A percentile compares a stretch with the other conserved stretches of the same genome.
phyloP scores from a whole-genome alignment of 805 yeast species.

The Sugiyamaella marilandica region DNA sequence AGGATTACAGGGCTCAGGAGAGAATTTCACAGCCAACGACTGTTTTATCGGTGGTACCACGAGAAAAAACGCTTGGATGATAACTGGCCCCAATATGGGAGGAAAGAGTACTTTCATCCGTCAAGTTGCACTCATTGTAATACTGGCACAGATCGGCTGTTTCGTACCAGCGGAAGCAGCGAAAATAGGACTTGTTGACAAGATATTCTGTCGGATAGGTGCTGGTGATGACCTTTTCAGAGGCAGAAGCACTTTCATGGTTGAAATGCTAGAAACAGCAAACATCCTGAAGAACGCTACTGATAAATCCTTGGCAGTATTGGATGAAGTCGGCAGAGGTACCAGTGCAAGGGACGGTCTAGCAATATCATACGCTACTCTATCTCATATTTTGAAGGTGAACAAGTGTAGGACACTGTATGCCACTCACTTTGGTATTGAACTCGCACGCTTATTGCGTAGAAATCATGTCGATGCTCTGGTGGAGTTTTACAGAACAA shows the following conservation, averaged over 20 bases:
- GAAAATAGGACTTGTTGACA: constrained; percentile 65
- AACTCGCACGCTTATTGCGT: constrained; percentile 41
- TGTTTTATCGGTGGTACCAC: constrained; percentile 29
- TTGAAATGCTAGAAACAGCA: constrained; percentile 84
- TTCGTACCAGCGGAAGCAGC: constrained; percentile 65
- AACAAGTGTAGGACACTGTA: constrained; percentile 72
- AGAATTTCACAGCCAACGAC: constrained; percentile 46
- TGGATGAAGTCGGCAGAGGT: constrained; percentile 89
- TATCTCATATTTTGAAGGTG: constrained; percentile 47
- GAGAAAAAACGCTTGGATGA: constrained; percentile 43
- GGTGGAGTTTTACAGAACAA: constrained; percentile 14
- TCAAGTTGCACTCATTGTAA: constrained; percentile 61
- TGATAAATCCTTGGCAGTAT: constrained; percentile 60
- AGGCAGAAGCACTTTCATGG: constrained; percentile 88
- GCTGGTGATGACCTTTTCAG: constrained; percentile 70
- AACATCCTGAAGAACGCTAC: constrained; percentile 64
- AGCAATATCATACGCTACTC: constrained; percentile 75
- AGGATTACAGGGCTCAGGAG: constrained; percentile 49
- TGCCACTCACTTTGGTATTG: constrained; percentile 80
- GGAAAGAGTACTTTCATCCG: constrained; percentile 77
- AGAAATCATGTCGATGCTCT: constrained; percentile 25
- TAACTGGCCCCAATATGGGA: constrained; percentile 93
- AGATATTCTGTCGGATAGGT: constrained; percentile 75
- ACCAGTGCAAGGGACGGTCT: constrained; percentile 82
- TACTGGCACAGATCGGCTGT: constrained; percentile 74